Base-by-base conservation (phyloP, 805 yeast genomes). In the Teunomyces kruisii region DNA sequence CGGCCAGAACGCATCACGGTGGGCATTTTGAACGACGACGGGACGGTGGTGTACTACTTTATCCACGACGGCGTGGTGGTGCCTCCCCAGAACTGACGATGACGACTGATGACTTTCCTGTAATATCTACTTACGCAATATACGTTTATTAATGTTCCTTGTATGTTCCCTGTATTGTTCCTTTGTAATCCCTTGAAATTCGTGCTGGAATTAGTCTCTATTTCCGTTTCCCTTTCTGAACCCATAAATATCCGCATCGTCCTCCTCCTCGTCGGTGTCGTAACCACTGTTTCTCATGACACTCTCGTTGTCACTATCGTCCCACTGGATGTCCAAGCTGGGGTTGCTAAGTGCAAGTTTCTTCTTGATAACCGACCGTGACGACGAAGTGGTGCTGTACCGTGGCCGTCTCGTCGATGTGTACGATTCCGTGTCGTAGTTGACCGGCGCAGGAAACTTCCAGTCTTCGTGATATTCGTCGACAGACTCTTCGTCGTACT, bases 41-140 rank as follows among this genome's bases (percentile, higher is more conserved):
- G 88, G 2, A 82, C 90, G 0, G 72, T 83, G 14, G 84, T 84
- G n/a, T 86, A 81, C 53, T 85, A 86, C 59, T 78, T 79, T 58
- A 70, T 83, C 13, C 80, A 83, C 58, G 81, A 80, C 53, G 91
- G 91, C 3, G 62, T 84, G 8, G 79, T 74, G 28, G 80, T 80
- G 58, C 91, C 91, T 1, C 72, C 78, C 46, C 79, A 76, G 54
- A 79, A 79, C 50, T 80, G 53, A 58, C 22, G 30, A 19, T 19
- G 6, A 19, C 22, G 22, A 19, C 22, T 19, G n/a, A n/a, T n/a
- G n/a, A n/a, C n/a, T n/a, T n/a, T n/a, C n/a, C n/a, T n/a, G n/a
- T n/a, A n/a, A n/a, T n/a, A n/a, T n/a, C n/a, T n/a, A n/a, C 22
- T 4, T 6, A 19, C 6, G 22, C 6, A 19, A 19, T 19, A 19